Percentiles rank a stretch among this genome's conserved stretches.
Conservation (phyloP, 2,329 filamentous ascomycete species). For the Capronia americana region DNA sequence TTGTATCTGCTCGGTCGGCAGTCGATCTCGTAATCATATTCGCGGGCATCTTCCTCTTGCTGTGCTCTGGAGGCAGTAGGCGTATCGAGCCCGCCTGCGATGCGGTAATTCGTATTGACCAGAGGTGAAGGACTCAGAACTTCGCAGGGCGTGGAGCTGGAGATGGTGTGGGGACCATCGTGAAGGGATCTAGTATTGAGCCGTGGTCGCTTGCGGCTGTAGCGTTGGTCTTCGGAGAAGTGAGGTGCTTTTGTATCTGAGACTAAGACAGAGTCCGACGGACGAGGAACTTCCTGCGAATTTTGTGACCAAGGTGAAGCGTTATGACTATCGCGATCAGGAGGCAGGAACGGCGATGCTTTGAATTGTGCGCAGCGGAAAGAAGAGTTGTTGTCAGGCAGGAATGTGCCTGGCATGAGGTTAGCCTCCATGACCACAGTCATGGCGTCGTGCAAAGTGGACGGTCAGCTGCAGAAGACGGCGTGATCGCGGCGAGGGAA, state of each 20-base stretch:
- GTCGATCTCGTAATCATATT: constrained; percentile 46
- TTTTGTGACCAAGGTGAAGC: constrained; percentile 13
- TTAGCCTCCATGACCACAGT: constrained; percentile 25
- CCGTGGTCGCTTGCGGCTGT: constrained; percentile 27
- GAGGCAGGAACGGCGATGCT: constrained; percentile 32
- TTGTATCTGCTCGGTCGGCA: constrained; percentile 54
- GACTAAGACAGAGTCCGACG: constrained; percentile 2
- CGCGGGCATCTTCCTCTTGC: constrained; percentile 37
- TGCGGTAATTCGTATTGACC: constrained; percentile 48
- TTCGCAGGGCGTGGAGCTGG: constrained; percentile 17
- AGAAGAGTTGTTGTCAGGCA: constrained; percentile 21
- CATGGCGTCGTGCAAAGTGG: constrained; percentile 13
- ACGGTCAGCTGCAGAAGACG: not conserved
- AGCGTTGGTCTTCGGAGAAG: constrained; percentile 4
- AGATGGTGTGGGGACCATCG: not conserved
- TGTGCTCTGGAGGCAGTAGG: constrained; percentile 40
- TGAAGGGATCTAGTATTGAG: constrained; percentile 7
- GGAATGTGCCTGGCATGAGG: constrained; percentile 31
- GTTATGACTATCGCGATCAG: constrained; percentile 12
- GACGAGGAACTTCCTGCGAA: not conserved
- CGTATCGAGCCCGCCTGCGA: constrained; percentile 46
- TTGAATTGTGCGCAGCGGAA: constrained; percentile 25
- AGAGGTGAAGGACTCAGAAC: constrained; percentile 46
- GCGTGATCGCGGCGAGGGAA: not conserved
- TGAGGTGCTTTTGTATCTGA: not conserved